Base-by-base conservation (phyloP, 768 basidiomycete species). In the Amanita phalloides region DNA sequence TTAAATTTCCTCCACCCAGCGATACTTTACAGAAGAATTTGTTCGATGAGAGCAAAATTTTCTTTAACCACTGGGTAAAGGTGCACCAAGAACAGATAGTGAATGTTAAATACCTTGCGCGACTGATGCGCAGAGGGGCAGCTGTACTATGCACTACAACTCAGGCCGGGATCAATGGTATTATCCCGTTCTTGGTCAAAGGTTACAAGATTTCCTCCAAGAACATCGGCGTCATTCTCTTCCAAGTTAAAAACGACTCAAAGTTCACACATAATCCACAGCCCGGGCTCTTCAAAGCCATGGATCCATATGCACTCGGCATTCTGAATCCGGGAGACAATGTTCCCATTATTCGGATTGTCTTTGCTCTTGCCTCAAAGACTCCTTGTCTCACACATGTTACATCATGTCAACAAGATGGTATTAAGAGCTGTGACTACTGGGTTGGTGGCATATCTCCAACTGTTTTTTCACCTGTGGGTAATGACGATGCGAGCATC, bases 1-100 rank as follows among this genome's bases (percentile, higher is more conserved):
- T 47, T 61, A 14, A 20, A 43, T 20, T 59, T 52, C 59, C 51
- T 39, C 56, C 58, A 38, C 53, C 57, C 47, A 47, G 58, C 52
- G 53, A 56, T 23, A n/a, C 50, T 13, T 45, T 20, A 17, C 20
- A 64, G 25, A 23, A 4, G 21, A 46, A 56, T 2, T 54, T 51
- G 20, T 65, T 66, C 53, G 41, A 23, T 4, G 44, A 59, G 10
- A 48, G 56, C 25, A 35, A 42, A 9, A 56, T 66, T 38, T 58
- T 66, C 53, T 68, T 67, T 58, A 67, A 58, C 43, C 66, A 68
- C 53, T 65, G 60, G 37, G 55, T 68, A 57, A 63, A 64, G 47
- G 60, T 63, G 10, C 54, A 63, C 44, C 51, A 66, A 41, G 55
- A 53, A 30, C 46, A 45, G n/a, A 53, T 55, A 25, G 54, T 66